Conservation (phyloP, 2,329 filamentous ascomycete species). For the Fusarium nurragi region DNA sequence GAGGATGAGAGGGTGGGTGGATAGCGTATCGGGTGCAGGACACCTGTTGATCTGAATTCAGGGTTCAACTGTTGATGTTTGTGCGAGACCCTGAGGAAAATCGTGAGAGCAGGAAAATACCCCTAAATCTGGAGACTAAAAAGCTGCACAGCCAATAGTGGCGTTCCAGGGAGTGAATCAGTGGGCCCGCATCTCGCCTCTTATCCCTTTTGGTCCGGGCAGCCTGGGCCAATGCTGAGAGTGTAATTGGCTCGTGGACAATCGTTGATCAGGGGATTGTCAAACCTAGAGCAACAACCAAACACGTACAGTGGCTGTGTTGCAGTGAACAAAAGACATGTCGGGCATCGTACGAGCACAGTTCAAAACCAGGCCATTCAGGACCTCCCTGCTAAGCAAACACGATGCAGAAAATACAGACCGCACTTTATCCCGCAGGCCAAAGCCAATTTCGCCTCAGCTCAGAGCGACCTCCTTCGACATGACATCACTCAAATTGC, state of each 20-base stretch:
- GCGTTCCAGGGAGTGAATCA: background rate
- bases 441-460: background rate
- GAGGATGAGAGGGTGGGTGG: background rate
- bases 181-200: conserved; percentile 4
- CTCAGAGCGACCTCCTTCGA: background rate
- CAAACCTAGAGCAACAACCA: background rate
- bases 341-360: background rate
- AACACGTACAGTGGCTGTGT: background rate
- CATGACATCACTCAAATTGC: background rate
- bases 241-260: background rate
- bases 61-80: conserved; percentile 14
- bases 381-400: no score
- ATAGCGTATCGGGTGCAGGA: background rate
- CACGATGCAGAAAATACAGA: no score
- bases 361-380: background rate
- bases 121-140: conserved; percentile 12
- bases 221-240: background rate
- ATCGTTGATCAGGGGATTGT: background rate
- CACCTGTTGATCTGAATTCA: background rate
- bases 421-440: background rate
- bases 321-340: background rate
- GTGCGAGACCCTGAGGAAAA: conserved; percentile 14
- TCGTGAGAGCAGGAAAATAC: conserved; percentile 11
- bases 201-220: conserved; percentile 12
- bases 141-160: conserved; percentile 1